Conservation (phyloP, 345 rosid genomes). For the Euphorbia lathyris region DNA sequence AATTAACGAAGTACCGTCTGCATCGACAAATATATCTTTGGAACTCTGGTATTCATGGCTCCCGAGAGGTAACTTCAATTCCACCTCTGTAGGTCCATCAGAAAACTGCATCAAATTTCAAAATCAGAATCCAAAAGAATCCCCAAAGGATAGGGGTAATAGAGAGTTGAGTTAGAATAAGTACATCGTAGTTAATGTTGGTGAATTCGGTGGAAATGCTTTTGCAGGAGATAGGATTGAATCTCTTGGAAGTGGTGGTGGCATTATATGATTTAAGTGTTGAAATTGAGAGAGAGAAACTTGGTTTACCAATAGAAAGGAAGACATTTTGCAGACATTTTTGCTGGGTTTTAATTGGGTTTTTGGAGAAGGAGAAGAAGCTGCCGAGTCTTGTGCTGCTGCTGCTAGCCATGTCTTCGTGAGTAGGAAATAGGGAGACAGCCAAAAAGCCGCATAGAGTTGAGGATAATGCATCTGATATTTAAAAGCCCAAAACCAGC, state of each 20-base stretch:
- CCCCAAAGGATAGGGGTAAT: too few relatives aligned
- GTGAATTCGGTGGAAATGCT: slow-evolving; percentile 42
- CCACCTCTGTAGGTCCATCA: slow-evolving; percentile 76
- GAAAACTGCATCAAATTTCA: slow-evolving; percentile 50
- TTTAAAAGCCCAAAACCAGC: too few relatives aligned
- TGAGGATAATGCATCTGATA: too few relatives aligned
- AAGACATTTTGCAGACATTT: slow-evolving; percentile 9
- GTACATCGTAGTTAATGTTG: slow-evolving; percentile 54
- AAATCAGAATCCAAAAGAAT: not conserved
- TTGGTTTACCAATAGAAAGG: slow-evolving; percentile 14
- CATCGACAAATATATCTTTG: slow-evolving; percentile 72
- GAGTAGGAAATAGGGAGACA: not conserved
- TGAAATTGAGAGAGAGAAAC: slow-evolving; percentile 6
- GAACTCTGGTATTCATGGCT: slow-evolving; percentile 39
- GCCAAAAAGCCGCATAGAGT: too few relatives aligned
- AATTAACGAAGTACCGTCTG: slow-evolving; percentile 54
- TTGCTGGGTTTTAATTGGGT: slow-evolving; percentile 17
- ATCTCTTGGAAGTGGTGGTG: slow-evolving; percentile 14
- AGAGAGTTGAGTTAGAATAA: not conserved
- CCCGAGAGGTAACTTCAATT: slow-evolving; percentile 55
- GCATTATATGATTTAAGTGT: slow-evolving; percentile 11
- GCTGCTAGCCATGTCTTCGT: slow-evolving; percentile 27
- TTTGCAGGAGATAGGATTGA: slow-evolving; percentile 40
- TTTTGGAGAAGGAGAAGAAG: slow-evolving; percentile 23
- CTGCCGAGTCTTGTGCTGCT: slow-evolving; percentile 5